A percentile compares a stretch with the other conserved stretches of the same genome.
phyloP scores from a whole-genome alignment of 2,329 filamentous ascomycete species.

The Arthrinium phaeospermum region DNA sequence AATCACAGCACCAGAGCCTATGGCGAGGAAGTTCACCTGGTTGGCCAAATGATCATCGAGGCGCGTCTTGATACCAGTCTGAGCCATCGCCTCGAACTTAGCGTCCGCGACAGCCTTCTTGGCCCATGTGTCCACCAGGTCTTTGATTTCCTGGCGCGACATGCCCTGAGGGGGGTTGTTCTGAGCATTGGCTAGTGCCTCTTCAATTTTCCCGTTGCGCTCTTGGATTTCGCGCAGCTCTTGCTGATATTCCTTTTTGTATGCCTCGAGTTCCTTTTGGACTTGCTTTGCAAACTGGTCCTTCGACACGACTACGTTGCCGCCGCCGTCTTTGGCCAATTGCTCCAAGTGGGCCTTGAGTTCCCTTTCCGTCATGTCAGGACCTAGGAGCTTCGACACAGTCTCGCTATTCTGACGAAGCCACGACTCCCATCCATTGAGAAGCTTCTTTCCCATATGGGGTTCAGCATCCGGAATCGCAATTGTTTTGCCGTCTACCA shows the following conservation, averaged over 20 bases:
- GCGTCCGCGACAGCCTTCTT: slow-evolving; percentile 50
- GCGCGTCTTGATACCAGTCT: slow-evolving; percentile 51
- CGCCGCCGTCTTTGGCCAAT: neutral
- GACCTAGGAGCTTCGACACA: slow-evolving; percentile 43
- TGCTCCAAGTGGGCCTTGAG: slow-evolving; percentile 39
- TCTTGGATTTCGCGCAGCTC: slow-evolving; percentile 1
- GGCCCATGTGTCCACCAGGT: slow-evolving; percentile 49
- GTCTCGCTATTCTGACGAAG: slow-evolving; percentile 52
- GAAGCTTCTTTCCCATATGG: slow-evolving; percentile 40
- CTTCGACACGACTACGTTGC: slow-evolving; percentile 42
- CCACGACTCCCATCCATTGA: slow-evolving; percentile 58
- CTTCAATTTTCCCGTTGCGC: slow-evolving; percentile 32
- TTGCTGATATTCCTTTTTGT: slow-evolving; percentile 32
- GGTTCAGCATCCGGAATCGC: slow-evolving; percentile 28
- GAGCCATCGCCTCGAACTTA: slow-evolving; percentile 53
- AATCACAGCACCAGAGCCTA: slow-evolving; percentile 68
- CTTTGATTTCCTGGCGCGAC: slow-evolving; percentile 46
- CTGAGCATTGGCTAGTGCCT: slow-evolving; percentile 35
- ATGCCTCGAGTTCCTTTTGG: slow-evolving; percentile 45
- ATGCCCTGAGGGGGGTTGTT: slow-evolving; percentile 39
- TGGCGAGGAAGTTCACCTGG: slow-evolving; percentile 76
- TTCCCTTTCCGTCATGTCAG: slow-evolving; percentile 40
- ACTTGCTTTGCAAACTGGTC: slow-evolving; percentile 56
- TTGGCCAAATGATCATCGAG: slow-evolving; percentile 52
- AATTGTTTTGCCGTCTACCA: slow-evolving; percentile 47